Conservation (phyloP, 192 early-diverging fungal species). For the Backusella macrospora region DNA sequence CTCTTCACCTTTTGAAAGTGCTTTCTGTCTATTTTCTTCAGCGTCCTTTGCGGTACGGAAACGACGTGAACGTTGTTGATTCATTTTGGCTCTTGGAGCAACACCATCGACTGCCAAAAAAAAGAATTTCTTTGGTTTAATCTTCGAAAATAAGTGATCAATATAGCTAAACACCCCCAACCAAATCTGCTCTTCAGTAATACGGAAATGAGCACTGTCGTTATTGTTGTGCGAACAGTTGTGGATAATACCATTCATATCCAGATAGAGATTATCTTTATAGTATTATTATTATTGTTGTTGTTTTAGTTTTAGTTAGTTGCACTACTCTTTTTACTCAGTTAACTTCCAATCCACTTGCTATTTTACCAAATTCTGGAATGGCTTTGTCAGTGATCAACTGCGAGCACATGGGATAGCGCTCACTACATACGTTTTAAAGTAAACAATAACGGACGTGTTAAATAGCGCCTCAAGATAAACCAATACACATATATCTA, state of each 20-base stretch:
- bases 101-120: constrained; percentile 96
- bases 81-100: constrained; percentile 99
- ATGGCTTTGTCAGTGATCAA: constrained; percentile 88
- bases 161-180: constrained; percentile 95
- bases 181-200: constrained; percentile 95
- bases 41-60: constrained; percentile 93
- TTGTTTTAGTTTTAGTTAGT: neutral
- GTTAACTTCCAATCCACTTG: neutral
- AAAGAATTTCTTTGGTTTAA: constrained; percentile 92
- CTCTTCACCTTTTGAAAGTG: constrained; percentile 71
- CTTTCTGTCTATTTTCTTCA: constrained; percentile 64
- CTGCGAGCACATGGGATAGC: constrained; percentile 94
- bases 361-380: constrained; percentile 84
- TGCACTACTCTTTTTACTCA: neutral
- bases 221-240: constrained; percentile 96
- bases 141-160: constrained; percentile 89
- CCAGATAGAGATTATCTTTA: constrained; percentile 93
- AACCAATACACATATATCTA: neutral
- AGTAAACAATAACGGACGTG: neutral
- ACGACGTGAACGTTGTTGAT: constrained; percentile 95
- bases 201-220: constrained; percentile 80
- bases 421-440: constrained; percentile 58
- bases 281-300: neutral
- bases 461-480: too few species aligned
- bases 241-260: constrained; percentile 99